phyloP scores from a whole-genome alignment of 306 rosid genomes.

The Acacia acuminata region DNA sequence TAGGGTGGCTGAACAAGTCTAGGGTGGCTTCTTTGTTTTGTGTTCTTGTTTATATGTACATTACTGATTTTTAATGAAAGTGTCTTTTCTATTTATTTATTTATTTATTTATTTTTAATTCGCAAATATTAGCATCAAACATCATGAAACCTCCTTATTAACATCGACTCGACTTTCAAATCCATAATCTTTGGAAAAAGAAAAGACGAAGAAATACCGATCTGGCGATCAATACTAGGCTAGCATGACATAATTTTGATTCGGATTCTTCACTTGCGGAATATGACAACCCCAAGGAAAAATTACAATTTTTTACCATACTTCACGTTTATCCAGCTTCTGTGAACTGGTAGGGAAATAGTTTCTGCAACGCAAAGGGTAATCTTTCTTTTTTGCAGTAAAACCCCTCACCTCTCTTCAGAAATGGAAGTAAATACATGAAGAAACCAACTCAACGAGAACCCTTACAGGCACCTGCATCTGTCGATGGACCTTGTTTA shows the following conservation, averaged over 20 bases:
- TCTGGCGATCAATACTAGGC: not conserved
- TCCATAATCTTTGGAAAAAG: too few relatives aligned
- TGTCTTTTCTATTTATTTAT: too few relatives aligned
- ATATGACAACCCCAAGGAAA: not conserved
- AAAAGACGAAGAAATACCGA: not conserved
- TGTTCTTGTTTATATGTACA: too few relatives aligned
- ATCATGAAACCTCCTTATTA: not conserved
- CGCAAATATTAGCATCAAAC: not conserved
- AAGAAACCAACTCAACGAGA: not conserved
- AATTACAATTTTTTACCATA: not conserved
- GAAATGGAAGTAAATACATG: not conserved
- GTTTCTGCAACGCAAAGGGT: not conserved
- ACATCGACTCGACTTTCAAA: not conserved
- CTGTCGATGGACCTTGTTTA: not conserved
- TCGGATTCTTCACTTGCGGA: not conserved
- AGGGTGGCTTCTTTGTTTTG: not conserved
- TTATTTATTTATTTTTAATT: too few relatives aligned
- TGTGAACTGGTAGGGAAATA: not conserved
- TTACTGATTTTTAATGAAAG: too few relatives aligned
- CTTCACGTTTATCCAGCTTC: not conserved
- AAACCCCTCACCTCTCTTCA: not conserved
- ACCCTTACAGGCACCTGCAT: not conserved
- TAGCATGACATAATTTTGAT: not conserved
- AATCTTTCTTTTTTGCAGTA: not conserved
- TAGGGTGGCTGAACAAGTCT: not conserved